Conservation (phyloP, 352 stramenopile genomes). For the Globisporangium viniferum region DNA sequence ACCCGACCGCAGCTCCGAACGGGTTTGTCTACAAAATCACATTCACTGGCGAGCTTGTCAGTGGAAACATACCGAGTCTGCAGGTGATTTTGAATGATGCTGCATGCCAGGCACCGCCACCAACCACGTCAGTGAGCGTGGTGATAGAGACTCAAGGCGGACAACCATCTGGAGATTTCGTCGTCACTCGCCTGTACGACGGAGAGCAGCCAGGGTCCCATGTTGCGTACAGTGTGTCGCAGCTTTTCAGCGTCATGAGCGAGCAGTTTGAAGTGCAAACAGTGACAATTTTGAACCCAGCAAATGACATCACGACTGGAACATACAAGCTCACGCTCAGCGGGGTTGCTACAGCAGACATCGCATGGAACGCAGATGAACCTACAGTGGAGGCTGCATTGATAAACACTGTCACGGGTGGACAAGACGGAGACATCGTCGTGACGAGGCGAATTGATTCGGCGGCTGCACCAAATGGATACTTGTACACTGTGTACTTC, state of each 20-base stretch:
- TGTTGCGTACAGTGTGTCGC: constrained; percentile 52
- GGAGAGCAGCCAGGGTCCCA: constrained; percentile 47
- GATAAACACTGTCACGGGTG: constrained; percentile 7
- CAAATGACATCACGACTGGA: constrained; percentile 30
- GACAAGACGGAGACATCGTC: constrained; percentile 31
- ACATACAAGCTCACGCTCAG: constrained; percentile 46
- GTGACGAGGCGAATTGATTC: constrained; percentile 50
- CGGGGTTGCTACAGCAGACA: constrained; percentile 25
- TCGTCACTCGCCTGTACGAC: constrained; percentile 43
- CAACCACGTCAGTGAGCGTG: constrained; percentile 28
- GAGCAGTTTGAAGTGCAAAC: constrained; percentile 73
- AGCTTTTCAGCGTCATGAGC: constrained; percentile 67
- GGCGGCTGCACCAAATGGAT: constrained; percentile 45
- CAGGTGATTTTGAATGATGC: constrained; percentile 16
- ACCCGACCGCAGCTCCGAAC: constrained; percentile 40
- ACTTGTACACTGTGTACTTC: constrained; percentile 78
- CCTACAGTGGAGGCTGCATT: constrained; percentile 37
- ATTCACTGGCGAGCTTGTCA: constrained; percentile 60
- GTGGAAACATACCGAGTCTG: constrained; percentile 43
- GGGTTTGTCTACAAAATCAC: constrained; percentile 65
- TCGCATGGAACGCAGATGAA: constrained; percentile 64
- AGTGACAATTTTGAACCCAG: constrained; percentile 45
- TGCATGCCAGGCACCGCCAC: constrained; percentile 15
- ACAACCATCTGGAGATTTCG: constrained; percentile 29
- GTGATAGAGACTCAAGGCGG: constrained; percentile 26